Percentiles rank a stretch among this genome's conserved stretches.
phyloP scores from a whole-genome alignment of 1,284 basidiomycete genomes.

The Ustanciosporium gigantosporum region DNA sequence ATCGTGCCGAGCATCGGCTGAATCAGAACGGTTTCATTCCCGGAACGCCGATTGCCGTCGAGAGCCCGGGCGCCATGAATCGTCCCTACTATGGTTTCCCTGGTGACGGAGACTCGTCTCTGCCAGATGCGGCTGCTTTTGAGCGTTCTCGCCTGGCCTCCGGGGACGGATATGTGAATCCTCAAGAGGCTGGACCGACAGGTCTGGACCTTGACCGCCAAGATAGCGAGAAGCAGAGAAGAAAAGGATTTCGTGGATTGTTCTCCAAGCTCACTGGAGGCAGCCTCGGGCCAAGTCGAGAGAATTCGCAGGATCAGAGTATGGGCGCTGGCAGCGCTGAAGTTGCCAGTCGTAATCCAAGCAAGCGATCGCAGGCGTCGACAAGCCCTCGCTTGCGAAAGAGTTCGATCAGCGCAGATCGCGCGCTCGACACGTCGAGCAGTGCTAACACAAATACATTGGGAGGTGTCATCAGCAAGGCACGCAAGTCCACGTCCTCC shows the following conservation, averaged over 20 bases:
- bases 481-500: slow-evolving; percentile 32
- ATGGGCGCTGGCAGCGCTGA: too few relatives aligned
- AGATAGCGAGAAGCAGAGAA: slow-evolving; percentile 37
- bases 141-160: slow-evolving; percentile 30
- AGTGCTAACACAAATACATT: slow-evolving; percentile 1
- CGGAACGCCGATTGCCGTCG: slow-evolving; percentile 26
- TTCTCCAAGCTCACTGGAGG: slow-evolving; percentile 42
- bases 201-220: slow-evolving; percentile 15
- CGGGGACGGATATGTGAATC: slow-evolving; percentile 34
- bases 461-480: slow-evolving; percentile 28
- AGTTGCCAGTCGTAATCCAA: slow-evolving; percentile 37
- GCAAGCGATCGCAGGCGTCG: slow-evolving; percentile 35
- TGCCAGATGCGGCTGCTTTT: slow-evolving; percentile 19
- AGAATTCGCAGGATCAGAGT: slow-evolving; percentile 6
- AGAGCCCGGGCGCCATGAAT: slow-evolving; percentile 34
- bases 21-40: slow-evolving; percentile 47
- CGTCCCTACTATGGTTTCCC: slow-evolving; percentile 48
- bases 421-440: slow-evolving; percentile 21
- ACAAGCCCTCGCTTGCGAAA: slow-evolving; percentile 23
- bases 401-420: slow-evolving; percentile 27
- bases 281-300: too few relatives aligned
- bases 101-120: slow-evolving; percentile 38
- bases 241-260: slow-evolving; percentile 44
- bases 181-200: slow-evolving; percentile 29
- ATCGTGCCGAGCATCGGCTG: slow-evolving; percentile 41